Conservation (phyloP, 1,284 basidiomycete genomes). For the Sanghuangporus weigelae region DNA sequence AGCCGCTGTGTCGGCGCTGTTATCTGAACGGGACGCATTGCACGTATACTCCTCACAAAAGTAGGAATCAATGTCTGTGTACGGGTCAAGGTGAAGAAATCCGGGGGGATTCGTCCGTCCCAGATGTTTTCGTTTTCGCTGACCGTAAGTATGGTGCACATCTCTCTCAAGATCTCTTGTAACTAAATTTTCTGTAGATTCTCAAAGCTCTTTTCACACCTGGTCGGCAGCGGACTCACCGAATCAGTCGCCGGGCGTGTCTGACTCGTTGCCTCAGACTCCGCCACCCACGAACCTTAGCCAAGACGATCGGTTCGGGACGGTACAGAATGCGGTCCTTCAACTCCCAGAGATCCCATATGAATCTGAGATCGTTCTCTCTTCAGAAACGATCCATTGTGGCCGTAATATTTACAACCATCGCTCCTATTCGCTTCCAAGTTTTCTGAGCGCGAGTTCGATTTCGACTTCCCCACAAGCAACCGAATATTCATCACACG, state of each 20-base stretch:
- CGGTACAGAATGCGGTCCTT: neutral
- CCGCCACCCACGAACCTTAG: constrained; percentile 6
- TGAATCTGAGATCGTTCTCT: neutral
- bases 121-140: constrained; percentile 16
- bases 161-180: neutral
- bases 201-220: constrained; percentile 12
- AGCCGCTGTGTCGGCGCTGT: constrained; percentile 15
- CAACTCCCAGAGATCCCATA: neutral
- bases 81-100: constrained; percentile 8
- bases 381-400: neutral
- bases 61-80: constrained; percentile 14
- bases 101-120: constrained; percentile 2
- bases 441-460: neutral
- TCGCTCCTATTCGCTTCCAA: constrained; percentile 9
- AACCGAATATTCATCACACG: neutral
- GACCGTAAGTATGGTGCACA: neutral
- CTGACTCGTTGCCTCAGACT: constrained; percentile 5
- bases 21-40: constrained; percentile 17
- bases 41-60: constrained; percentile 18
- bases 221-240: constrained; percentile 14
- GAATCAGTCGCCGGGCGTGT: constrained; percentile 11
- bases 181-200: neutral
- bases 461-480: neutral
- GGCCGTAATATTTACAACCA: neutral
- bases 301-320: constrained; percentile 5